These are phyloP conservation scores for Saccharomyces hybrid DNA, from an alignment of 1,139 yeast genomes.

Conservation along the genomic window DNA sequence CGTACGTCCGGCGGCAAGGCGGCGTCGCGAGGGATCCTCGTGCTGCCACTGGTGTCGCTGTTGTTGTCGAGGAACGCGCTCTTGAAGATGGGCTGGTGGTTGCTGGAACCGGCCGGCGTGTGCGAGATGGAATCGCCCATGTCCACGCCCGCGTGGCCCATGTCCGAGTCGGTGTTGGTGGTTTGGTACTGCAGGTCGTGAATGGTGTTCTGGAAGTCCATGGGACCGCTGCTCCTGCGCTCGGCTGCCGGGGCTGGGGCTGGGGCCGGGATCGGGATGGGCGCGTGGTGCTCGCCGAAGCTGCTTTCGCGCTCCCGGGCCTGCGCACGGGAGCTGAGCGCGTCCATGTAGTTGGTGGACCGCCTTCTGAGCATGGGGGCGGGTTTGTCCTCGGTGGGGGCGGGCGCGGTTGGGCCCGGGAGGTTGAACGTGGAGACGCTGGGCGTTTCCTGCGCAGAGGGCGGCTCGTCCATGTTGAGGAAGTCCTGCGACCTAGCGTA, in stretches of 20 bases:
- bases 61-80: not conserved
- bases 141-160: slow-evolving; percentile 6
- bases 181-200: slow-evolving; percentile 14
- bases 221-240: slow-evolving; percentile 5
- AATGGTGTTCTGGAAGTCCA: slow-evolving; percentile 15
- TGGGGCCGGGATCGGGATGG: too few species aligned
- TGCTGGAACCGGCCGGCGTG: not conserved
- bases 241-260: not conserved
- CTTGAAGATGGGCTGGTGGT: not conserved
- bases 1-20: slow-evolving; percentile 7
- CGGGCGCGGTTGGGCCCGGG: slow-evolving; percentile 3
- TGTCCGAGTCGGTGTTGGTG: not conserved
- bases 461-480: slow-evolving; percentile 24
- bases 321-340: slow-evolving; percentile 10
- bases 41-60: not conserved
- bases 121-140: slow-evolving; percentile 13
- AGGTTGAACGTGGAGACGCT: slow-evolving; percentile 9
- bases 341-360: slow-evolving; percentile 22
- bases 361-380: slow-evolving; percentile 14
- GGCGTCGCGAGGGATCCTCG: not conserved
- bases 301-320: not conserved
- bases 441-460: slow-evolving; percentile 24
- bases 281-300: not conserved
- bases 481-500: slow-evolving; percentile 18
- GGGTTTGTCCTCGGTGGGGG: not conserved